These are phyloP conservation scores for Malus hybrid DNA, from an alignment of 331 rosid species.

Conservation along the genomic window DNA sequence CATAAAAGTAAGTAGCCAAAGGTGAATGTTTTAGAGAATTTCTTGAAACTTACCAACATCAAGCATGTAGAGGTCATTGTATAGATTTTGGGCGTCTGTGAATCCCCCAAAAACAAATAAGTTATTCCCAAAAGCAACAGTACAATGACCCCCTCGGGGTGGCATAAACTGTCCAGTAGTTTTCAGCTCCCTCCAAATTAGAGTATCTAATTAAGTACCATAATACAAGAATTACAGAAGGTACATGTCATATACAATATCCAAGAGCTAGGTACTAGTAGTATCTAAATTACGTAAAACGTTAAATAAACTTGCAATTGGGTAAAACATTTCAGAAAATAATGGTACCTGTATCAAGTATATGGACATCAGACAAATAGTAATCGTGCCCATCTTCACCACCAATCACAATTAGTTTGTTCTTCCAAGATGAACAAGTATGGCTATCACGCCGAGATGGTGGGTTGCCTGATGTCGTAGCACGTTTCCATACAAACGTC, in stretches of 20 bases:
- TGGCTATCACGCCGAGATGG: constrained; percentile 99
- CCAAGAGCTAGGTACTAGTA: not conserved
- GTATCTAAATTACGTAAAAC: not conserved
- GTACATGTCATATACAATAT: constrained; percentile 4
- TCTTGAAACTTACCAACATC: constrained; percentile 65
- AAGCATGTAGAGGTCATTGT: constrained; percentile 78
- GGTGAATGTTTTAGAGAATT: not conserved
- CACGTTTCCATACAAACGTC: constrained; percentile 83
- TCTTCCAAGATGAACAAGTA: constrained; percentile 87
- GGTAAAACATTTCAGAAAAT: not conserved
- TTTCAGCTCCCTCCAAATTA: constrained; percentile 81
- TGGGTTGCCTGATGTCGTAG: constrained; percentile 69
- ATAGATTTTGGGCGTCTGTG: constrained; percentile 86
- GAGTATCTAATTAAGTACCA: constrained; percentile 54
- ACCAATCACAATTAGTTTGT: constrained; percentile 74
- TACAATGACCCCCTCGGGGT: constrained; percentile 94
- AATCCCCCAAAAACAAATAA: constrained; percentile 97
- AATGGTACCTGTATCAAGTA: constrained; percentile 76
- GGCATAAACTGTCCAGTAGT: constrained; percentile 73
- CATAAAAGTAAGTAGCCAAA: not conserved
- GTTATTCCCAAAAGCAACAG: constrained; percentile 77
- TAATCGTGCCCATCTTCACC: constrained; percentile 91
- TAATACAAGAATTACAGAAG: constrained; percentile 15
- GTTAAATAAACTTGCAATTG: not conserved
- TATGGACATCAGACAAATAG: constrained; percentile 93